Conservation (phyloP, 1,284 basidiomycete genomes). For the Microbotryomycetes sp. region DNA sequence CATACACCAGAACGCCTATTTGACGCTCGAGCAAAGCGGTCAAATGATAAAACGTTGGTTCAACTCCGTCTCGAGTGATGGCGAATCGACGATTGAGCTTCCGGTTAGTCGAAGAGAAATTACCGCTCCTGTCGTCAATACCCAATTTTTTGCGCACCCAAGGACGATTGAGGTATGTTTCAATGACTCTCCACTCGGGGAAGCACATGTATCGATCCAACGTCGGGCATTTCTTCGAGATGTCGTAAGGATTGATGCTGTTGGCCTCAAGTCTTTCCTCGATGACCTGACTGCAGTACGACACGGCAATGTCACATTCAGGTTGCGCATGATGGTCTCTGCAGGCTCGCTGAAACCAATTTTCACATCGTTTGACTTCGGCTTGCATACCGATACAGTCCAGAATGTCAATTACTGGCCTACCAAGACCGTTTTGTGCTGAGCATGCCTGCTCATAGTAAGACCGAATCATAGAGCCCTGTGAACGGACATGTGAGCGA, state of each 20-base stretch:
- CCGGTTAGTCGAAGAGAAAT: conserved; percentile 18
- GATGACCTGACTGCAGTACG: background rate
- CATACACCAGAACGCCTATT: conserved; percentile 64
- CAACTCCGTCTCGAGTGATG: background rate
- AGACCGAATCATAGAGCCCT: background rate
- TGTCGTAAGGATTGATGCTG: conserved; percentile 13
- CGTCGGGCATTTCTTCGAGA: conserved; percentile 23
- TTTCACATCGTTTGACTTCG: conserved; percentile 10
- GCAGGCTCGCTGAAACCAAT: conserved; percentile 9
- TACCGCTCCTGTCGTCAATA: conserved; percentile 14
- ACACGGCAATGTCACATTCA: conserved; percentile 3
- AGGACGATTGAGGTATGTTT: conserved; percentile 27
- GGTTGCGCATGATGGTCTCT: background rate
- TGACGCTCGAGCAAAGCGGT: conserved; percentile 63
- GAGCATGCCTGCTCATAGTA: conserved; percentile 9
- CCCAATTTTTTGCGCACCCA: conserved; percentile 27
- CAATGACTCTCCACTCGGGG: conserved; percentile 19
- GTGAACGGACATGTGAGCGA: background rate
- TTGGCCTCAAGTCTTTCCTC: background rate
- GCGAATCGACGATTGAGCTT: conserved; percentile 18
- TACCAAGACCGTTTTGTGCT: conserved; percentile 1
- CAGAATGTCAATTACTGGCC: conserved; percentile 4
- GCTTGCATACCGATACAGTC: conserved; percentile 12
- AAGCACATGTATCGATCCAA: conserved; percentile 29
- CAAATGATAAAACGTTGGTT: conserved; percentile 12